These are phyloP conservation scores for Xylariaceae sp. DNA, from an alignment of 2,329 filamentous ascomycete species.

Conservation along the genomic window DNA sequence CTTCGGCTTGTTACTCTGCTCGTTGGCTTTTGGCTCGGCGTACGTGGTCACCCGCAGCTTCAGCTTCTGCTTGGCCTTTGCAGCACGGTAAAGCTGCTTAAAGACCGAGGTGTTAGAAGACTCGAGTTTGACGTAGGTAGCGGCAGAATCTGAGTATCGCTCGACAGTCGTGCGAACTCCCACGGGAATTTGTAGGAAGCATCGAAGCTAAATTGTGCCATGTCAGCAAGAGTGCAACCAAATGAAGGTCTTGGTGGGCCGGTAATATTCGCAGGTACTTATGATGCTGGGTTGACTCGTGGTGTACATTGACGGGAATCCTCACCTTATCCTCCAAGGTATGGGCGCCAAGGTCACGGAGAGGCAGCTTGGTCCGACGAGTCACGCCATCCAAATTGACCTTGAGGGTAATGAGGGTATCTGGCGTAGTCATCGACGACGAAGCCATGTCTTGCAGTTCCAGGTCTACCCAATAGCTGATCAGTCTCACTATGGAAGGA, in stretches of 20 bases:
- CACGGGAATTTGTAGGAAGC: conserved; percentile 59
- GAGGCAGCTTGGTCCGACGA: conserved; percentile 82
- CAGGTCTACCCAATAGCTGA: too few species aligned
- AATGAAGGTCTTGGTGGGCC: too few species aligned
- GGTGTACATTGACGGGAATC: too few species aligned
- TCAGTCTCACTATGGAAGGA: not conserved
- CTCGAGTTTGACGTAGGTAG: conserved; percentile 74
- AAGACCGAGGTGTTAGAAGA: conserved; percentile 75
- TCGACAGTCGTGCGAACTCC: conserved; percentile 68
- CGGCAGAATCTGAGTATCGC: conserved; percentile 92
- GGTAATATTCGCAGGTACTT: too few species aligned
- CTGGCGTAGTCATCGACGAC: conserved; percentile 37
- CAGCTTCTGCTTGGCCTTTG: conserved; percentile 97
- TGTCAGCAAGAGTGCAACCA: conserved; percentile 2
- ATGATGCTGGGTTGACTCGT: too few species aligned
- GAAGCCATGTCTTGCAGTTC: conserved; percentile 31
- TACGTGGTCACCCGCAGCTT: conserved; percentile 69
- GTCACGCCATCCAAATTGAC: conserved; percentile 70
- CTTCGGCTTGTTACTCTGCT: conserved; percentile 14
- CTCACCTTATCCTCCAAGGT: conserved; percentile 81
- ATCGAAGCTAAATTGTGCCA: conserved; percentile 55
- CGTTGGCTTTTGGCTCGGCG: conserved; percentile 14
- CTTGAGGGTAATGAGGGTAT: conserved; percentile 82
- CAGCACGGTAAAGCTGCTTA: conserved; percentile 94
- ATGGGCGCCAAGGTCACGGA: conserved; percentile 73